A percentile compares a stretch with the other conserved stretches of the same genome.
Conservation (phyloP, 1,139 yeast species). For the Kodamaea arcana region DNA sequence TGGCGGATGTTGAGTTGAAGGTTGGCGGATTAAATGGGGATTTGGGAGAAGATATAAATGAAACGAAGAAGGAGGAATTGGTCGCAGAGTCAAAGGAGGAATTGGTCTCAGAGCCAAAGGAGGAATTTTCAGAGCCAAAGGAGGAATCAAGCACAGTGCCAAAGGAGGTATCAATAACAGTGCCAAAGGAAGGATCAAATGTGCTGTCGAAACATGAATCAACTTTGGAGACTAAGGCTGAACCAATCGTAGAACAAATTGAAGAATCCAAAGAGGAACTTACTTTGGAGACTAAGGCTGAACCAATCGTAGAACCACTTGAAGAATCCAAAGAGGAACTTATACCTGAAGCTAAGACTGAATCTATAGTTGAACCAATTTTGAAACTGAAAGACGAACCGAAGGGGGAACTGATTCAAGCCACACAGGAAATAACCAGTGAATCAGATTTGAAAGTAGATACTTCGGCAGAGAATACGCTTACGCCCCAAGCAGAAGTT, state of each 20-base stretch:
- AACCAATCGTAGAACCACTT: neutral
- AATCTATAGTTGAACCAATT: no score
- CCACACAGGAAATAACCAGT: no score
- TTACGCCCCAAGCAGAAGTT: no score
- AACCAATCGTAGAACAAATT: neutral
- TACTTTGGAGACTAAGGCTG: neutral
- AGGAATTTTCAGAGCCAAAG: conserved; percentile 12
- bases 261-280: neutral
- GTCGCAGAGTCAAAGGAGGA: conserved; percentile 1
- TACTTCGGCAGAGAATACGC: no score
- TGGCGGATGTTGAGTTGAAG: no score
- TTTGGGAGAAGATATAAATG: no score
- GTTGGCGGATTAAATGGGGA: no score
- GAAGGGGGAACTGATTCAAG: no score
- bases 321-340: conserved; percentile 1
- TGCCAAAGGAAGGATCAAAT: neutral
- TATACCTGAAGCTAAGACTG: conserved; percentile 1
- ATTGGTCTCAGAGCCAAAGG: conserved; percentile 13
- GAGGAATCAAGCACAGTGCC: conserved; percentile 12
- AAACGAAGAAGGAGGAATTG: no score
- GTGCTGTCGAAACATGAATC: neutral
- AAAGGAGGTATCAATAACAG: conserved; percentile 10
- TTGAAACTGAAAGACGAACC: no score
- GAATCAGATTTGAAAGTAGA: no score
- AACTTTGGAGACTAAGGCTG: no score